Base-by-base conservation (phyloP, 768 basidiomycete species). In the Lentinula boryana region DNA sequence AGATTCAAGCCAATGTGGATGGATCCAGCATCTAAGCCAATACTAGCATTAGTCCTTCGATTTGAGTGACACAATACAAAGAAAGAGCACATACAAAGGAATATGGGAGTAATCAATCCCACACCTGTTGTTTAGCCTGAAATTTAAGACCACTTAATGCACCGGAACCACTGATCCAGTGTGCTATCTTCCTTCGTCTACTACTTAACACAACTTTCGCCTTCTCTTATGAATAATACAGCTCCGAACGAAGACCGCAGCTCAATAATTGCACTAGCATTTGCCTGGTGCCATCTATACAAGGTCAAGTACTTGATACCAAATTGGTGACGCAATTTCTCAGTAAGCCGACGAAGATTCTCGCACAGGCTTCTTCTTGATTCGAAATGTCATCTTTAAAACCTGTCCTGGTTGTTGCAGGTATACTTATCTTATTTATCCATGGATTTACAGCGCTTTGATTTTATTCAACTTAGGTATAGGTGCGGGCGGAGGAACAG, bases 1-100 rank as follows among this genome's bases (percentile, higher is more conserved):
- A 98, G 89, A 69, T 99, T 99, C 62, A 99, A 69, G 4, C 88
- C 65, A 38, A 96, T 79, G 70, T 99, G 96, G n/a, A 99, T 78
- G 60, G 98, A 79, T n/a, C 96, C 96, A 10, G 93, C 97, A 66
- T 98, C 50, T 51, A 12, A 49, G 27, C 44, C 44, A 33, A 32
- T 5, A 21, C 44, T 4, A 31, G 4, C 18, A 10, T 46, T 46
- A 46, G 13, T 7, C n/a, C 12, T 49, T 10, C 0, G 10, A 21
- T 23, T 15, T 10, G 48, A 12, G 2, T 23, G 15, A 6, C 9
- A 16, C 21, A 15, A 16, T 49, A 6, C 46, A 21, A 23, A 21
- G 18, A 6, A 46, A 10, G 1, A 18, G 5, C 44, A 46, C 50
- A 1, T 16, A 51, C 50, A 96, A 5, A 98, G 74, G 69, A 98